Evolutionary conservation across 192 early-diverging fungal genomes (phyloP).

Genomic region (Coemansia sp.): DNA sequence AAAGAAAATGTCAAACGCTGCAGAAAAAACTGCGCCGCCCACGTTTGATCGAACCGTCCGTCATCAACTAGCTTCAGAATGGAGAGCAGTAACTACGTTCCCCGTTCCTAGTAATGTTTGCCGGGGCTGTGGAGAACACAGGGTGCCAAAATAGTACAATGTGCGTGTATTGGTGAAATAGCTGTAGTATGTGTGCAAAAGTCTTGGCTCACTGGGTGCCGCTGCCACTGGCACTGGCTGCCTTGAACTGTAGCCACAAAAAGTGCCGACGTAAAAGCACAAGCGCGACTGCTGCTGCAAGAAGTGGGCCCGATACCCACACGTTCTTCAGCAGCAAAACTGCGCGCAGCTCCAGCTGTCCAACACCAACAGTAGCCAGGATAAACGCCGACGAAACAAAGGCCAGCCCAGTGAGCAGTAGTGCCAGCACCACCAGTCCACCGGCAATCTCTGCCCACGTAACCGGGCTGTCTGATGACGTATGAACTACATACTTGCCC

Average conservation of each 20-base stretch:
- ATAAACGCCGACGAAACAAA: slow-evolving; percentile 39
- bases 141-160: too few relatives aligned
- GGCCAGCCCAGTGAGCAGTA: slow-evolving; percentile 25
- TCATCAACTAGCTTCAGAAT: too few relatives aligned
- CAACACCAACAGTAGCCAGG: slow-evolving; percentile 40
- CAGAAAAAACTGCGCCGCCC: neutral
- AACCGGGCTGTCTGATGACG: slow-evolving; percentile 9
- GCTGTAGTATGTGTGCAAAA: neutral
- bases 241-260: slow-evolving; percentile 6
- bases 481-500: neutral
- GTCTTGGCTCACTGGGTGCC: neutral
- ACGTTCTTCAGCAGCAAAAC: slow-evolving; percentile 33
- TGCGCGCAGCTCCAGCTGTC: slow-evolving; percentile 46
- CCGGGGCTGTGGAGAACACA: too few relatives aligned
- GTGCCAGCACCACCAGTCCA: slow-evolving; percentile 28
- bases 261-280: slow-evolving; percentile 8
- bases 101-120: too few relatives aligned
- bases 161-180: neutral
- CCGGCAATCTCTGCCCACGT: slow-evolving; percentile 36
- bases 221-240: neutral
- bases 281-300: slow-evolving; percentile 13
- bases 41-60: neutral
- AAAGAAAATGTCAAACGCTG: neutral
- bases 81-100: too few relatives aligned
- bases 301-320: slow-evolving; percentile 33